These are phyloP conservation scores for Trametes elegans DNA, from an alignment of 768 basidiomycete species.

Conservation along the genomic window DNA sequence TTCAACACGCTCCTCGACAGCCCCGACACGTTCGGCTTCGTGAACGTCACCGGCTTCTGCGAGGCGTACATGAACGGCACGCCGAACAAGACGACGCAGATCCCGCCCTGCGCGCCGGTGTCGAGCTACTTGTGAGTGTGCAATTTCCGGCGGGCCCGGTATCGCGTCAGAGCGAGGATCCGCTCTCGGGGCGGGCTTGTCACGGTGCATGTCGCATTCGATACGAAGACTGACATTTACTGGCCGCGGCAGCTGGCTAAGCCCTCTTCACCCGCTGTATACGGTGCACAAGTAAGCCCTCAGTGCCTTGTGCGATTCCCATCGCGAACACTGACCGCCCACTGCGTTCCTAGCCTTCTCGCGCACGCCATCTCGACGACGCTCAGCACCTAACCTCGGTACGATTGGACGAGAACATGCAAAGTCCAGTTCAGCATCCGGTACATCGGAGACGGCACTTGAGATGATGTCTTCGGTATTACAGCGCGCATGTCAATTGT, in stretches of 20 bases:
- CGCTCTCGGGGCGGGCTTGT: too few species aligned
- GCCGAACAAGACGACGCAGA: conserved; percentile 49
- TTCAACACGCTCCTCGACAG: conserved; percentile 59
- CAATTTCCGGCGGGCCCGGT: neutral
- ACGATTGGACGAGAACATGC: neutral
- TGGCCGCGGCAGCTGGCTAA: conserved; percentile 49
- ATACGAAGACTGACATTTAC: neutral
- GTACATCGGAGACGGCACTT: too few species aligned
- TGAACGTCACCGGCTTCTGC: conserved; percentile 58
- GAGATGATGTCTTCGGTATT: too few species aligned
- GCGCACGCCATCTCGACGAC: conserved; percentile 50
- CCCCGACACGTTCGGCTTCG: conserved; percentile 51
- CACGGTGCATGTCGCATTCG: too few species aligned
- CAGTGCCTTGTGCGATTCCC: conserved; percentile 4
- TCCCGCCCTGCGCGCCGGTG: conserved; percentile 56
- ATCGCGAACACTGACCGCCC: conserved; percentile 5
- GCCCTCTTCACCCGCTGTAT: conserved; percentile 58
- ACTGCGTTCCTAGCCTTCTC: conserved; percentile 41
- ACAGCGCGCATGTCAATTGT: too few species aligned
- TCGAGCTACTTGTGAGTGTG: conserved; percentile 60
- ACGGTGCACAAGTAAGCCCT: conserved; percentile 56
- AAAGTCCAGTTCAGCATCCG: too few species aligned
- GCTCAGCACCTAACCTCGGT: conserved; percentile 34
- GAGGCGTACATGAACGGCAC: conserved; percentile 60
- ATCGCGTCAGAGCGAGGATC: too few species aligned